Base-by-base conservation (phyloP, 2,329 filamentous ascomycete species). In the Pezicula neosporulosa region DNA sequence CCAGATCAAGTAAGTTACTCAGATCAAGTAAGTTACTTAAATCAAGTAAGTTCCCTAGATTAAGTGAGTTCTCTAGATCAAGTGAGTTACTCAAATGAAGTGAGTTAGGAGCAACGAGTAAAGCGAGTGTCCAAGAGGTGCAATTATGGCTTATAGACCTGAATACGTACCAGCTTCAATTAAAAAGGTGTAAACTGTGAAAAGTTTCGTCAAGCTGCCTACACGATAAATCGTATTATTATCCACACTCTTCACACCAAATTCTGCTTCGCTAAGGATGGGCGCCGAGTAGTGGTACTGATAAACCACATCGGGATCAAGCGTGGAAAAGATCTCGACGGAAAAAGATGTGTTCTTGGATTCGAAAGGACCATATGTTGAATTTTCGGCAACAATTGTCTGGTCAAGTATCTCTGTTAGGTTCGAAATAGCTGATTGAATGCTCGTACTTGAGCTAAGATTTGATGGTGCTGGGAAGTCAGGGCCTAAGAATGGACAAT, bases 171-270 rank as follows among this genome's bases (percentile, higher is more conserved):
- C 72, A n/a, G 65, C 63, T 51, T 72, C 66, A 13, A 66, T 63
- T 16, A 77, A 63, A 53, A 71, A 72, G 6, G 66, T 66, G 48
- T 71, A 73, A 2, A 75, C 66, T 3, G 69, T 72, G 53, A 74
- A 68, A 6, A 75, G 58, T 58, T 78, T 77, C 9, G 72, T 72
- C 10, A 77, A 60, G 54, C 74, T 77, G 13, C 65, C 70, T 4
- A 73, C 59, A 2, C 68, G 63, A 56, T 70, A 79, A 18, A 72
- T 60, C 0, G 69, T 73, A 50, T 76, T 61, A 7, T 65, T 64
- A 30, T 71, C 65, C 3, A 77, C 63, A 2, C 59, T 59, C 8
- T 55, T 64, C 7, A 69, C 66, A 1, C 70, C 69, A 8, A 63
- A 59, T 4, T 64, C 60, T 15, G 57, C 59, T 21, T 58, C 53